A percentile compares a stretch with the other conserved stretches of the same genome.
These are phyloP conservation scores for Solanum gracilifrons DNA, from an alignment of 257 asterid genomes.

Conservation along the genomic window DNA sequence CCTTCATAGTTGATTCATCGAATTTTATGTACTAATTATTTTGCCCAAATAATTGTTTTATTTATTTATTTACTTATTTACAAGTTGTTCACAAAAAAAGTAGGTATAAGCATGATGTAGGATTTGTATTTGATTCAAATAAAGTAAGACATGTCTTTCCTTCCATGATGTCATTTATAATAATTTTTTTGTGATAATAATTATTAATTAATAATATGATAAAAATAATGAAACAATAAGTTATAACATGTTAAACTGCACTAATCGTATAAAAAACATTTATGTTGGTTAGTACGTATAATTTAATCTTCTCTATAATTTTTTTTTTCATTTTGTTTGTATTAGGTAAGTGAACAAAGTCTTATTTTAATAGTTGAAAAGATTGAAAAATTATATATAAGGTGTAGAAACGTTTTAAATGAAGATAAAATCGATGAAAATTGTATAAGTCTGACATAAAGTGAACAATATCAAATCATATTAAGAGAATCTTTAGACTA, in stretches of 20 bases:
- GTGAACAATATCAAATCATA: not conserved
- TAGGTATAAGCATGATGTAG: not conserved
- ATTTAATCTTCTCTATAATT: not conserved
- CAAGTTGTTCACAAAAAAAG: not conserved
- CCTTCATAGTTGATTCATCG: not conserved
- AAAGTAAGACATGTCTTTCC: not conserved
- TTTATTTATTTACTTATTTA: not conserved
- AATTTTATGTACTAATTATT: not conserved
- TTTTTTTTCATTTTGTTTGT: not conserved
- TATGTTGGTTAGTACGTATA: not conserved
- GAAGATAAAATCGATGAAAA: not conserved
- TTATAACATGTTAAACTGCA: not conserved
- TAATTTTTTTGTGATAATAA: not conserved
- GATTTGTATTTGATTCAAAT: not conserved
- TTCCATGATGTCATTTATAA: not conserved
- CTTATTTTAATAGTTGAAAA: not conserved
- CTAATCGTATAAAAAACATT: not conserved
- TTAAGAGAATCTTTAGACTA: not conserved
- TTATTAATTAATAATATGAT: not conserved
- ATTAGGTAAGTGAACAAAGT: not conserved
- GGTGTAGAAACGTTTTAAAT: not conserved
- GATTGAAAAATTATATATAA: not conserved
- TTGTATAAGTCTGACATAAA: accelerated
- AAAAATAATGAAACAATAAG: not conserved
- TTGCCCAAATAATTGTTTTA: not conserved